Base-by-base conservation (phyloP, 768 basidiomycete species). In the Collybiopsis confluens region DNA sequence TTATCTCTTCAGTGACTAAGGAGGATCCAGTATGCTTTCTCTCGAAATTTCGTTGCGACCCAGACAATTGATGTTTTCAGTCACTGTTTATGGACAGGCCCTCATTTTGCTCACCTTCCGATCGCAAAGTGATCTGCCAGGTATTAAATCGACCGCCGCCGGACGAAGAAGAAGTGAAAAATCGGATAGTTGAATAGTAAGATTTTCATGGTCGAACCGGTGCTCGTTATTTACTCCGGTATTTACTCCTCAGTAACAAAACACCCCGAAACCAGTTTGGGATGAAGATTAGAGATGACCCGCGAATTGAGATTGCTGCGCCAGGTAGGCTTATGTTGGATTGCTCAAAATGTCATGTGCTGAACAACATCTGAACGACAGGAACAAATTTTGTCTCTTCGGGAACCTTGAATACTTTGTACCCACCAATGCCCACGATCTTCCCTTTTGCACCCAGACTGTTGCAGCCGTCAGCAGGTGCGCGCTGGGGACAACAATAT, bases 71-170 rank as follows among this genome's bases (percentile, higher is more conserved):
- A 35, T 37, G 52, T 13, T 37, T 52, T 50, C 33, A 71, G 74
- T 57, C 59, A 20, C 57, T 82, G 8, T 83, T 88, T 60, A 72
- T 68, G 15, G 64, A 70, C 15, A 62, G 68, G 28, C 70, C 68
- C 4, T 72, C 82, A 16, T 66, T 69, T 28, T 66, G 89, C 54
- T 62, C 70, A 18, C 43, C 62, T 13, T 60, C 61, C 8, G 79
- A 83, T 46, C 70, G 80, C 16, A 65, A 64, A 35, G 72, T 80
- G 8, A 72, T 86, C 16, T 78, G 81, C 4, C 67, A 62, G n/a
- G 77, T 92, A 18, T 64, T 90, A 1, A 68, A 69, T 33, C 66
- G 86, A 50, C 59, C 68, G 2, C 43, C 62, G 7, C 78, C 81
- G 8, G 65, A 72, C 40, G 75, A 80, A 44, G 65, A 59, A 8